These are phyloP conservation scores for Limnomonas spitsbergensis DNA, from an alignment of 139 green algal species.

Conservation along the genomic window DNA sequence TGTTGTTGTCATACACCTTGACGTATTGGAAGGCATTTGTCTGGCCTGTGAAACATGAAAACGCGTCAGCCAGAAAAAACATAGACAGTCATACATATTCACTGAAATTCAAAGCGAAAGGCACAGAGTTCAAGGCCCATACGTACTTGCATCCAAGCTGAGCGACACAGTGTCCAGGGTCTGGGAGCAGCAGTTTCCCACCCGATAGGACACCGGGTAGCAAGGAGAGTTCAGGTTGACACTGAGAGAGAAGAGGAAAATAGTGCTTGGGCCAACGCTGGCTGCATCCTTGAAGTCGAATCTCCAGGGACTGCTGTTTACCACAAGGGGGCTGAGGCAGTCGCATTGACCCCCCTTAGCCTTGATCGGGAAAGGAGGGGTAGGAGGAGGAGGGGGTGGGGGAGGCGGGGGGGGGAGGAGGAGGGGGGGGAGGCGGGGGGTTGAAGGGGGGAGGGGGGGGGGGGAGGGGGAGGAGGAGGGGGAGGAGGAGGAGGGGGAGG, in stretches of 20 bases:
- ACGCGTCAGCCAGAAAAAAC: no score
- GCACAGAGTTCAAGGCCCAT: no score
- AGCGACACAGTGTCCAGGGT: constrained; percentile 33
- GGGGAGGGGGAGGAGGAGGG: not conserved
- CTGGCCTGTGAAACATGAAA: no score
- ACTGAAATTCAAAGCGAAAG: no score
- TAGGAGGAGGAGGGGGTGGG: constrained; percentile 14
- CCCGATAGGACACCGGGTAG: constrained; percentile 20
- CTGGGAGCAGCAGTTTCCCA: constrained; percentile 38
- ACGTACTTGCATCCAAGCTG: constrained; percentile 4
- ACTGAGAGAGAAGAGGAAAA: constrained; percentile 16
- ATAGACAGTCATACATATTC: no score
- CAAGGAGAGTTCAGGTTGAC: constrained; percentile 10
- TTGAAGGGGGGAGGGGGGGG: not conserved
- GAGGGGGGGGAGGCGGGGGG: not conserved
- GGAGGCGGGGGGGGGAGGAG: constrained; percentile 2
- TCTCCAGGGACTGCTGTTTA: constrained; percentile 28
- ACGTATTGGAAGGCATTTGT: not conserved
- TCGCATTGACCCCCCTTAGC: constrained; percentile 23
- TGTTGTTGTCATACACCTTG: not conserved
- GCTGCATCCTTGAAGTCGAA: constrained; percentile 29
- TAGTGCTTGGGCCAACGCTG: not conserved
- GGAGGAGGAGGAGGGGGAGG: not conserved
- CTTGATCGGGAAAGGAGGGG: constrained; percentile 12
- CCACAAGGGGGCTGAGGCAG: constrained; percentile 38